Percentiles rank a stretch among this genome's conserved stretches.
Conservation (phyloP, 495 filamentous ascomycete genomes). For the Trichoderma erinaceum region DNA sequence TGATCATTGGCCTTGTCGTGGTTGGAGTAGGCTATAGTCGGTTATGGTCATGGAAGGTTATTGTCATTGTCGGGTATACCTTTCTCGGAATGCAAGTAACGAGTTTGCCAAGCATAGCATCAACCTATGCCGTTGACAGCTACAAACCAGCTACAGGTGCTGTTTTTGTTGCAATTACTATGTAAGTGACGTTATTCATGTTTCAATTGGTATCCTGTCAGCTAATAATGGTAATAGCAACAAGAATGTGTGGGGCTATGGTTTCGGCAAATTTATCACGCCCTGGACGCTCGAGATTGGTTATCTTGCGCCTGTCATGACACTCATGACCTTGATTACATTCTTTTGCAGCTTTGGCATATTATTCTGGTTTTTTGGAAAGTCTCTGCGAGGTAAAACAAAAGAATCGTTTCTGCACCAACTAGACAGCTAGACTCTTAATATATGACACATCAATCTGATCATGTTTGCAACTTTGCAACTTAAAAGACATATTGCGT, state of each 20-base stretch:
- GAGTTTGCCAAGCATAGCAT: conserved; percentile 49
- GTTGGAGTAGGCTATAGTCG: conserved; percentile 55
- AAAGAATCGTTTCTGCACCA: conserved; percentile 35
- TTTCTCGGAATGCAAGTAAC: conserved; percentile 50
- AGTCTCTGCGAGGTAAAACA: conserved; percentile 50
- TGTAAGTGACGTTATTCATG: conserved; percentile 20
- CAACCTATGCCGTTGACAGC: conserved; percentile 49
- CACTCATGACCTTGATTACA: conserved; percentile 47
- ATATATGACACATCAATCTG: not conserved
- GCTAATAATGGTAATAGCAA: conserved; percentile 23
- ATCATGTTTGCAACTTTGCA: not conserved
- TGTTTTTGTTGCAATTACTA: conserved; percentile 47
- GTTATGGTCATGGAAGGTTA: conserved; percentile 50
- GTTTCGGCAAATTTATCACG: conserved; percentile 45
- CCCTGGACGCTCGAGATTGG: conserved; percentile 32
- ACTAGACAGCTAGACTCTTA: not conserved
- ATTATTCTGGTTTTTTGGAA: conserved; percentile 52
- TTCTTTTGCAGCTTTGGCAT: conserved; percentile 50
- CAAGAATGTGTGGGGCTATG: conserved; percentile 51
- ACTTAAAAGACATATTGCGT: not conserved
- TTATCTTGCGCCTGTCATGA: conserved; percentile 27
- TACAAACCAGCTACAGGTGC: conserved; percentile 53
- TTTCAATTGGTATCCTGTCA: not conserved
- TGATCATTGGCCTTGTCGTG: conserved; percentile 55
- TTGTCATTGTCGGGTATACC: conserved; percentile 47